Evolutionary conservation across 2,329 filamentous ascomycete genomes (phyloP).

Genomic region (Cadophora luteo-olivacea): DNA sequence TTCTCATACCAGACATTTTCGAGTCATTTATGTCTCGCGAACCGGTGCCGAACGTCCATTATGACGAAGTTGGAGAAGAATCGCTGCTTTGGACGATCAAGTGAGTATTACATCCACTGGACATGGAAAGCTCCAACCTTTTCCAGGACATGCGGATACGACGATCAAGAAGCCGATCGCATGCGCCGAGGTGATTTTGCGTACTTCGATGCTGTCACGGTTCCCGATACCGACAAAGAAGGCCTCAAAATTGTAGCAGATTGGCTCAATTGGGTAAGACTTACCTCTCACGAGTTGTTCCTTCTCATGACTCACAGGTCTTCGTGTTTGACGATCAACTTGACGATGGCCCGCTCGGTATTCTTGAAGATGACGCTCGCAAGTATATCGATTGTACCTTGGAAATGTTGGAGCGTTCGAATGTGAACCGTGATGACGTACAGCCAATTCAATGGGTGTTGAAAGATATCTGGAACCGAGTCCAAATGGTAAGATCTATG

Average conservation of each 20-base stretch:
- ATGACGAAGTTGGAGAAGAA: background rate
- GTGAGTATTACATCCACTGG: background rate
- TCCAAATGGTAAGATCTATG: background rate
- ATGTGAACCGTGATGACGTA: background rate
- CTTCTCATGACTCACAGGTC: background rate
- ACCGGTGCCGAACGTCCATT: background rate
- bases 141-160: background rate
- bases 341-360: constrained; percentile 4
- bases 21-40: constrained; percentile 6
- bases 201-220: constrained; percentile 5
- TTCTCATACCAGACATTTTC: constrained; percentile 8
- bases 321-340: constrained; percentile 18
- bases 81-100: constrained; percentile 1
- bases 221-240: background rate
- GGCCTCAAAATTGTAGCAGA: background rate
- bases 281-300: background rate
- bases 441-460: constrained; percentile 9
- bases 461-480: background rate
- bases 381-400: constrained; percentile 3
- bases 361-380: background rate
- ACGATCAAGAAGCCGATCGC: background rate
- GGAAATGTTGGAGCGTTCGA: background rate
- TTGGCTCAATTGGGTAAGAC: constrained; percentile 12
- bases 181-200: constrained; percentile 5
- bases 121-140: background rate